phyloP scores from a whole-genome alignment of 345 rosid genomes.

The Noccaea caerulescens region DNA sequence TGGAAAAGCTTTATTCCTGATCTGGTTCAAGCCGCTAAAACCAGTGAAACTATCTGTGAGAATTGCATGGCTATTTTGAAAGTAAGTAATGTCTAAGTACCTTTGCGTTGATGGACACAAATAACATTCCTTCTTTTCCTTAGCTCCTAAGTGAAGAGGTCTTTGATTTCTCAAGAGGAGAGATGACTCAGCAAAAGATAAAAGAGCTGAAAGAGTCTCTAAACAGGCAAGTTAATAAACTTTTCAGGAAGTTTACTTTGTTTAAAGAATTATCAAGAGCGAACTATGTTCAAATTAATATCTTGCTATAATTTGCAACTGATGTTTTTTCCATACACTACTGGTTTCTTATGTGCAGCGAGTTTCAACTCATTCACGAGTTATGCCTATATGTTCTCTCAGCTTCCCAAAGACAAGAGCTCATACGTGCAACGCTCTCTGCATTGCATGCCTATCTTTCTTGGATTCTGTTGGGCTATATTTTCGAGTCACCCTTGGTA shows the following conservation, averaged over 20 bases:
- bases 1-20: slow-evolving; percentile 98
- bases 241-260: slow-evolving; percentile 26
- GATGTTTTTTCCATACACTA: slow-evolving; percentile 7
- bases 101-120: slow-evolving; percentile 12
- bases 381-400: slow-evolving; percentile 93
- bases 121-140: slow-evolving; percentile 28
- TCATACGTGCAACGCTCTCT: slow-evolving; percentile 85
- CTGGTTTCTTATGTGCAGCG: slow-evolving; percentile 63
- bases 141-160: slow-evolving; percentile 99
- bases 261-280: background rate
- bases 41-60: slow-evolving; percentile 97
- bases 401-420: slow-evolving; percentile 91
- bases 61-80: slow-evolving; percentile 96
- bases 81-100: slow-evolving; percentile 48
- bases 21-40: slow-evolving; percentile 94
- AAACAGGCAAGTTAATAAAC: slow-evolving; percentile 65
- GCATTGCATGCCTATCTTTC: slow-evolving; percentile 99
- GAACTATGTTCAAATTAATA: slow-evolving; percentile 9
- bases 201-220: slow-evolving; percentile 89
- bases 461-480: slow-evolving; percentile 98
- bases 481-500: slow-evolving; percentile 95
- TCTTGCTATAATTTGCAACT: slow-evolving; percentile 19
- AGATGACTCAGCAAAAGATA: slow-evolving; percentile 95
- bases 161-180: slow-evolving; percentile 97
- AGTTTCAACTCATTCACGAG: slow-evolving; percentile 96